Conservation (phyloP, 1,284 basidiomycete species). For the Meira nashicola region DNA sequence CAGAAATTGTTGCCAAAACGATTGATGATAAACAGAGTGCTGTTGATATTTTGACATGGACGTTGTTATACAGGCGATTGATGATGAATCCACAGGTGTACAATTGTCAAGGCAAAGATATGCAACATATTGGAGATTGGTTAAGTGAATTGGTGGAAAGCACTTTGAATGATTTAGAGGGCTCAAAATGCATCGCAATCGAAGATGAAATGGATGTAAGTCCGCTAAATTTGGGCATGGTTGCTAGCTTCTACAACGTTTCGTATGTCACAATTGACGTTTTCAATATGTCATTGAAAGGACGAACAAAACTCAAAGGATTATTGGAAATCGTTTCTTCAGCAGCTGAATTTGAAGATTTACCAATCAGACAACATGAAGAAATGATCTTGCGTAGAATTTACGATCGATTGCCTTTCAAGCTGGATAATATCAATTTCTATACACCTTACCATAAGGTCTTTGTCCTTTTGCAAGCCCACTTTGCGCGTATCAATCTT, state of each 20-base stretch:
- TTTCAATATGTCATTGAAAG: conserved; percentile 90
- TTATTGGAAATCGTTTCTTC: conserved; percentile 92
- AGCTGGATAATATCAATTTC: conserved; percentile 76
- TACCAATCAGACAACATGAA: conserved; percentile 76
- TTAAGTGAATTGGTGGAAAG: conserved; percentile 91
- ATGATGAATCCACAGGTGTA: conserved; percentile 68
- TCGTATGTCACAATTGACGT: conserved; percentile 91
- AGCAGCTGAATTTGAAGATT: conserved; percentile 88
- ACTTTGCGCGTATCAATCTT: conserved; percentile 85
- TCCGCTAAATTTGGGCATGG: conserved; percentile 46
- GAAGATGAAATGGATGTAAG: conserved; percentile 61
- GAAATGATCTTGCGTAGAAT: conserved; percentile 61
- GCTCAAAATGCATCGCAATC: conserved; percentile 89
- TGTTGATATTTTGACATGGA: conserved; percentile 81
- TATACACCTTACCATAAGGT: conserved; percentile 96
- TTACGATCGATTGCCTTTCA: conserved; percentile 96
- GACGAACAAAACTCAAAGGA: conserved; percentile 94
- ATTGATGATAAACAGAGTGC: conserved; percentile 64
- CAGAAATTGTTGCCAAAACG: conserved; percentile 95
- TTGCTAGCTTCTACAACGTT: conserved; percentile 62
- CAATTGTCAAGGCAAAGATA: conserved; percentile 45
- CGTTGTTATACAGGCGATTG: conserved; percentile 92
- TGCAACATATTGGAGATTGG: conserved; percentile 48
- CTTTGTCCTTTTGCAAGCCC: conserved; percentile 90
- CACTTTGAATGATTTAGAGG: conserved; percentile 82